Percentiles rank a stretch among this genome's conserved stretches.
These are phyloP conservation scores for Trichosporon asahii DNA, from an alignment of 1,284 basidiomycete species.

Conservation along the genomic window DNA sequence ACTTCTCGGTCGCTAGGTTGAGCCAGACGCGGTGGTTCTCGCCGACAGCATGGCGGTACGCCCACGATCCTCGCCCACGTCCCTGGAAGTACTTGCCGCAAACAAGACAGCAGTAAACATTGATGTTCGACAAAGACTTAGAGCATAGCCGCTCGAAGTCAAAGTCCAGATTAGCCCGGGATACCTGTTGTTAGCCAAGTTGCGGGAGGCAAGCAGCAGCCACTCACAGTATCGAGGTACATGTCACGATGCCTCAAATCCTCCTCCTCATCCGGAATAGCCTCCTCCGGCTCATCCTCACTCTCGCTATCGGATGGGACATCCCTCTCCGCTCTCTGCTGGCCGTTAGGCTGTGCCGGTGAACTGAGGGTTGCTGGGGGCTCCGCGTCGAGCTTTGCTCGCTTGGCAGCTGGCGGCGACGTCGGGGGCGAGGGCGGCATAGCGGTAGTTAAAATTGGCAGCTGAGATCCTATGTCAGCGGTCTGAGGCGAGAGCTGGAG, in stretches of 20 bases:
- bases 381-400: conserved; percentile 32
- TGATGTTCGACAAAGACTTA: conserved; percentile 91
- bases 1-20: conserved; percentile 89
- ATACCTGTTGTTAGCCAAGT: conserved; percentile 64
- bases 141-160: conserved; percentile 99
- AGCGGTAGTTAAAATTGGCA: background rate
- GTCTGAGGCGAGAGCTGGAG: background rate
- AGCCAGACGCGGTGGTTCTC: conserved; percentile 98
- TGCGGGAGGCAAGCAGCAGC: too few species aligned
- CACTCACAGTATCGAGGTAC: conserved; percentile 89
- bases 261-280: conserved; percentile 50
- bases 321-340: background rate
- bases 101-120: conserved; percentile 95
- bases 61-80: conserved; percentile 84
- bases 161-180: conserved; percentile 86
- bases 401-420: conserved; percentile 46
- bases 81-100: conserved; percentile 99
- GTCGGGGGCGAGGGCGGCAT: conserved; percentile 29
- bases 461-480: background rate
- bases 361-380: conserved; percentile 12
- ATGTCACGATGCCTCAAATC: conserved; percentile 70
- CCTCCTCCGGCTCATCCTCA: conserved; percentile 56
- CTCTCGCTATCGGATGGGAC: conserved; percentile 41
- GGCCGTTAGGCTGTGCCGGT: conserved; percentile 7
- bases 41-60: conserved; percentile 94